phyloP scores from a whole-genome alignment of 768 basidiomycete species.

The Cystobasidium tubakii region DNA sequence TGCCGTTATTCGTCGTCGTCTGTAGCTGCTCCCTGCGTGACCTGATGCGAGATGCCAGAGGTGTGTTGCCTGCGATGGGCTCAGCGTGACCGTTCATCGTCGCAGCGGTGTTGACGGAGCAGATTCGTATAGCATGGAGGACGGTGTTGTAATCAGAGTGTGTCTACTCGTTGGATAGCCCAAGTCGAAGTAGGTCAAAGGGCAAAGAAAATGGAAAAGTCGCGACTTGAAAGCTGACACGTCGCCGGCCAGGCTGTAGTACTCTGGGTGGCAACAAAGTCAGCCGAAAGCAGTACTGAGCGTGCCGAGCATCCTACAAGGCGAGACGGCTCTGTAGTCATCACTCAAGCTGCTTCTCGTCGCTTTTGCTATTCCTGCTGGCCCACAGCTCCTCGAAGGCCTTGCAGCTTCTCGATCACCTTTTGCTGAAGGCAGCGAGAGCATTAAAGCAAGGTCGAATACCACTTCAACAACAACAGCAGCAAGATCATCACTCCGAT shows the following conservation, averaged over 20 bases:
- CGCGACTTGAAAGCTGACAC: background rate
- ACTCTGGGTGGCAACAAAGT: no score
- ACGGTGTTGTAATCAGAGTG: background rate
- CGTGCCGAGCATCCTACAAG: no score
- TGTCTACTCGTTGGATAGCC: background rate
- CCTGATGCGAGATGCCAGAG: background rate
- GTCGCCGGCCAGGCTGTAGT: background rate
- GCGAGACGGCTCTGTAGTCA: no score
- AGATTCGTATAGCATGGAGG: background rate
- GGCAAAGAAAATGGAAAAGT: background rate
- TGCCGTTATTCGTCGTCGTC: background rate
- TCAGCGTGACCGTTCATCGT: constrained; percentile 4
- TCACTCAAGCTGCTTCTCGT: no score
- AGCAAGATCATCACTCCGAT: background rate
- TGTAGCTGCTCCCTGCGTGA: background rate
- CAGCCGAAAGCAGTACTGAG: no score
- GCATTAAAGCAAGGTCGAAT: background rate
- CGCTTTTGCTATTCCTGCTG: no score
- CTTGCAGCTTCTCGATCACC: background rate
- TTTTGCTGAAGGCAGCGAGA: background rate
- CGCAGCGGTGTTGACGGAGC: background rate
- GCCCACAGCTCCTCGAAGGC: background rate
- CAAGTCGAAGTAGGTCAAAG: background rate
- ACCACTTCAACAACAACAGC: background rate
- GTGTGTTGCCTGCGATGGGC: constrained; percentile 6